A percentile compares a stretch with the other conserved stretches of the same genome.
Evolutionary conservation across 768 basidiomycete genomes (phyloP).

Genomic region (Mycena venus): DNA sequence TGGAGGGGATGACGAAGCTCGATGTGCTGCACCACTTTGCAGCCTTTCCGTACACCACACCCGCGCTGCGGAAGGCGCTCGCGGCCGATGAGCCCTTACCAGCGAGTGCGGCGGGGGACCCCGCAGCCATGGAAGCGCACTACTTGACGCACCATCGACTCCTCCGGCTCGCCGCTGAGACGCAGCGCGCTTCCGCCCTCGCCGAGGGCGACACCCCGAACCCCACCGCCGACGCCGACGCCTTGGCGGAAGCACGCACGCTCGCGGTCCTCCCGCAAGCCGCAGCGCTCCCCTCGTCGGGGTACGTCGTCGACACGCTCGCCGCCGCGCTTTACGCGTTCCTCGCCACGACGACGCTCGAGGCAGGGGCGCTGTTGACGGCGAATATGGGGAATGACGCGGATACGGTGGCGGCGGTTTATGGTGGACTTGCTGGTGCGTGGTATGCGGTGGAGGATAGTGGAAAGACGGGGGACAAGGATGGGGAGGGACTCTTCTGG

Average conservation of each 20-base stretch:
- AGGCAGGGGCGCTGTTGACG: conserved; percentile 59
- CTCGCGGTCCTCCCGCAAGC: conserved; percentile 42
- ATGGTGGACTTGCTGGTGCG: conserved; percentile 58
- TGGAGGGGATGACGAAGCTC: conserved; percentile 49
- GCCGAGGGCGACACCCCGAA: not conserved
- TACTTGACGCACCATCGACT: conserved; percentile 55
- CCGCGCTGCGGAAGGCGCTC: conserved; percentile 46
- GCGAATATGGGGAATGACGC: conserved; percentile 60
- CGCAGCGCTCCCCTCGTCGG: conserved; percentile 50
- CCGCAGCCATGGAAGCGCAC: conserved; percentile 46
- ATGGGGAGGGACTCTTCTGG: conserved; percentile 49
- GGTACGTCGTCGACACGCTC: conserved; percentile 56
- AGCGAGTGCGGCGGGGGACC: conserved; percentile 13
- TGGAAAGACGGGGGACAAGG: not conserved
- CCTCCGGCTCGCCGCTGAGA: conserved; percentile 42
- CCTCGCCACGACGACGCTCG: conserved; percentile 57
- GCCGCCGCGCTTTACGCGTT: conserved; percentile 61
- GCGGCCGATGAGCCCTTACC: conserved; percentile 43
- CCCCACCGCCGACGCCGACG: not conserved
- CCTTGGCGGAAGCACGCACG: not conserved
- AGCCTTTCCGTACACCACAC: conserved; percentile 49
- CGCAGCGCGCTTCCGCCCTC: conserved; percentile 12
- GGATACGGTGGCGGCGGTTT: conserved; percentile 61
- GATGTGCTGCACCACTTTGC: conserved; percentile 54
- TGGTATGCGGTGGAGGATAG: conserved; percentile 29